Evolutionary conservation across 169 alveolate species (phyloP), one percentile per base, ranked within the genome.

Genomic region (Plasmodium adleri): DNA sequence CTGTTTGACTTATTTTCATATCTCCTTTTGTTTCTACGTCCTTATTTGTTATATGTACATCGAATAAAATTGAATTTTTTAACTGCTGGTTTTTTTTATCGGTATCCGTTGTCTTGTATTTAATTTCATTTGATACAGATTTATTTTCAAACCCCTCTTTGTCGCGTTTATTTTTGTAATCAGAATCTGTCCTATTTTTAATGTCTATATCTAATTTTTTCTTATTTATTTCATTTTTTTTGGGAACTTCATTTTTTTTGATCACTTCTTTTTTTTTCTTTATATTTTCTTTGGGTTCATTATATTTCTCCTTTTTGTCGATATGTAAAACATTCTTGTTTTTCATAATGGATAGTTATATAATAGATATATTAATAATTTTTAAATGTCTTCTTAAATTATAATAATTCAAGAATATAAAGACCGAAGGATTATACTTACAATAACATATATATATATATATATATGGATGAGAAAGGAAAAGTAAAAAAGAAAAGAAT

Each of bases 141-240:
- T 62, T 75, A 62, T 75, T 80, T 45, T 80, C 90, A 6, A 67
- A 72, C 54, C 52, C 56, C 49, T 80, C 90, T 80, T 72, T 80
- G 54, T 80, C 90, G 24, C 22, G 54, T 80, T 80, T 80, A n/a
- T 20, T 39, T 52, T 50, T 24, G 10, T 32, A 26, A 59, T 74
- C 88, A 7, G 56, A 26, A 59, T 74, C 88, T 15, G 12, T 59
- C 17, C 56, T 66, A 49, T 74, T 59, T 60, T 80, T 80, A 66
- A 3, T 54, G 47, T 56, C 83, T 20, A 58, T 56, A 67, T 66
- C 83, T 7, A 76, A 13, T 64, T 68, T 80, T 56, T 80, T 80
- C 67, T 80, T 80, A 26, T 17, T 80, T 63, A 80, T 56, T 49
- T 43, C 72, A 54, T 67, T 67, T 80, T 67, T 80, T 70, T 80